phyloP scores from a whole-genome alignment of 495 filamentous ascomycete species.

The Daldinia vernicosa region DNA sequence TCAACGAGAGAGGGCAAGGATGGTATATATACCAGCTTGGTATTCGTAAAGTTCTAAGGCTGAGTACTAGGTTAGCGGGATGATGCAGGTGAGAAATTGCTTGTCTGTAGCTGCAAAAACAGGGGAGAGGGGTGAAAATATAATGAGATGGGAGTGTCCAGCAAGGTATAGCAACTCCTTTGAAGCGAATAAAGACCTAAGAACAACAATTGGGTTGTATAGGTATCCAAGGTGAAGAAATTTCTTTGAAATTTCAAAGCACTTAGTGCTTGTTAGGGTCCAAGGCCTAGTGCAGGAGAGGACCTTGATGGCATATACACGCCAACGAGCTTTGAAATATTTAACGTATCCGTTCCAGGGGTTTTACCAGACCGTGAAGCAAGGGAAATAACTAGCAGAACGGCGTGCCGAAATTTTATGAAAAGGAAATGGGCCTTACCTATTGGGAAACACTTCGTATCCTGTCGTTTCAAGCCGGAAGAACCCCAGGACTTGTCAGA shows the following conservation, averaged over 20 bases:
- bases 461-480: neutral
- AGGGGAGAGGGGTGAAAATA: conserved; percentile 5
- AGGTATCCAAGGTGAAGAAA: neutral
- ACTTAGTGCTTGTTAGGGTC: conserved; percentile 15
- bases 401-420: neutral
- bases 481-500: neutral
- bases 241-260: conserved; percentile 4
- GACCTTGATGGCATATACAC: conserved; percentile 36
- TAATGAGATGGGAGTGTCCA: conserved; percentile 2
- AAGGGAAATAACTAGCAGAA: neutral
- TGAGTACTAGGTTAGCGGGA: conserved; percentile 21
- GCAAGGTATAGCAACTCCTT: conserved; percentile 11
- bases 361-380: neutral
- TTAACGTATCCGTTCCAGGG: neutral
- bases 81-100: conserved; percentile 16
- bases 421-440: conserved; percentile 20
- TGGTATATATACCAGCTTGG: conserved; percentile 8
- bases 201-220: conserved; percentile 22
- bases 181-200: neutral
- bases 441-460: conserved; percentile 13
- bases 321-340: neutral
- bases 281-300: conserved; percentile 13
- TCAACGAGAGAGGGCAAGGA: neutral
- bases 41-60: conserved; percentile 8
- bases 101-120: conserved; percentile 7